Evolutionary conservation across 768 basidiomycete genomes (phyloP).

Genomic region (Suillus weaverae): DNA sequence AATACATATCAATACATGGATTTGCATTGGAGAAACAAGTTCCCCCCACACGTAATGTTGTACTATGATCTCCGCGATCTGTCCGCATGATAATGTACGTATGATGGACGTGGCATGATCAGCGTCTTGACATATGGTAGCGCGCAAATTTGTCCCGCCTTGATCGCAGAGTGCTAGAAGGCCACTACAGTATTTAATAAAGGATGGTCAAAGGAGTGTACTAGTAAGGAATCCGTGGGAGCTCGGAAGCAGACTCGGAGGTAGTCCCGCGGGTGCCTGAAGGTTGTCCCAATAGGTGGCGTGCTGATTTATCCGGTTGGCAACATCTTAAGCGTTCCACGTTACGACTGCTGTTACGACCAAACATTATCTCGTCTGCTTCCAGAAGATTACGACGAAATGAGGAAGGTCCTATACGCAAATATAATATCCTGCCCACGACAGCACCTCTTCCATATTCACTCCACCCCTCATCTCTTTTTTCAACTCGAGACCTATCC

Average conservation of each 20-base stretch:
- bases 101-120: too few relatives aligned
- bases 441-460: too few relatives aligned
- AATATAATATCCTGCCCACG: background rate
- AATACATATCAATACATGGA: background rate
- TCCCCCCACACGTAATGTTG: too few relatives aligned
- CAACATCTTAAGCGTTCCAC: background rate
- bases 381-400: background rate
- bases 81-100: too few relatives aligned
- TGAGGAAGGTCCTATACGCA: background rate
- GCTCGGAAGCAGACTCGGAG: background rate
- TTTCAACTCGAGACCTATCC: background rate
- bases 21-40: background rate
- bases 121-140: too few relatives aligned
- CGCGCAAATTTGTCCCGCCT: too few relatives aligned
- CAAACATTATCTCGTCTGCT: background rate
- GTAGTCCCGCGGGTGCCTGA: slow-evolving; percentile 3
- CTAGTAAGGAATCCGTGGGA: background rate
- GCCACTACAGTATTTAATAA: too few relatives aligned
- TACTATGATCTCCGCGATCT: too few relatives aligned
- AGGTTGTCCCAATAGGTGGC: background rate
- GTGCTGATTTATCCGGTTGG: background rate
- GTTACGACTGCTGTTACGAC: background rate
- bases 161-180: too few relatives aligned
- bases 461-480: background rate
- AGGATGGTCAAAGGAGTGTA: too few relatives aligned